phyloP scores from a whole-genome alignment of 2,329 filamentous ascomycete genomes.

The Coniochaeta sp. region DNA sequence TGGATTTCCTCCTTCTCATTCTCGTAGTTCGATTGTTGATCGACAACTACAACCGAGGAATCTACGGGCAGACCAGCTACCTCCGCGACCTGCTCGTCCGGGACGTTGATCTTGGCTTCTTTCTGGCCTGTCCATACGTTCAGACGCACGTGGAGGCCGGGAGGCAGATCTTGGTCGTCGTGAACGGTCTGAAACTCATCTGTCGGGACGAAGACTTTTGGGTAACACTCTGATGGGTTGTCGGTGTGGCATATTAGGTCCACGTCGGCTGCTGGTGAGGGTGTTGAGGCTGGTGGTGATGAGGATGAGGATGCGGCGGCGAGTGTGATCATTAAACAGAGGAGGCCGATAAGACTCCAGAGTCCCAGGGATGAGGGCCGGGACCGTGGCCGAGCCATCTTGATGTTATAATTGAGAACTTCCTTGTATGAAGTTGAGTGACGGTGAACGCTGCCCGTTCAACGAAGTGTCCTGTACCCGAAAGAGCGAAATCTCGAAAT shows the following conservation, averaged over 20 bases:
- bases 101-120: constrained; percentile 59
- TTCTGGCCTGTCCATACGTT: constrained; percentile 56
- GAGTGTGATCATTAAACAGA: constrained; percentile 13
- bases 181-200: constrained; percentile 56
- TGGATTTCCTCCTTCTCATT: constrained; percentile 23
- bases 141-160: constrained; percentile 58
- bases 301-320: constrained; percentile 6
- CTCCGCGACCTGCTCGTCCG: constrained; percentile 37
- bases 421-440: neutral
- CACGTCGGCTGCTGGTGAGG: constrained; percentile 28
- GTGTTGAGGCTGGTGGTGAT: constrained; percentile 18
- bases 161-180: constrained; percentile 57
- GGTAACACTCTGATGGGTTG: constrained; percentile 56
- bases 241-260: constrained; percentile 59
- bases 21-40: constrained; percentile 12
- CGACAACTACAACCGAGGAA: constrained; percentile 42
- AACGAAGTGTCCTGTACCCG: neutral
- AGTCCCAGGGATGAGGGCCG: constrained; percentile 8
- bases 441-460: neutral
- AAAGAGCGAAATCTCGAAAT: neutral
- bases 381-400: neutral
- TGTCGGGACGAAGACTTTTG: constrained; percentile 54
- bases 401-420: neutral
- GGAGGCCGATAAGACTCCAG: constrained; percentile 12
- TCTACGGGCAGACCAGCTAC: constrained; percentile 46